Conservation (phyloP, 805 yeast genomes). For the Jamesozyma piceae region DNA sequence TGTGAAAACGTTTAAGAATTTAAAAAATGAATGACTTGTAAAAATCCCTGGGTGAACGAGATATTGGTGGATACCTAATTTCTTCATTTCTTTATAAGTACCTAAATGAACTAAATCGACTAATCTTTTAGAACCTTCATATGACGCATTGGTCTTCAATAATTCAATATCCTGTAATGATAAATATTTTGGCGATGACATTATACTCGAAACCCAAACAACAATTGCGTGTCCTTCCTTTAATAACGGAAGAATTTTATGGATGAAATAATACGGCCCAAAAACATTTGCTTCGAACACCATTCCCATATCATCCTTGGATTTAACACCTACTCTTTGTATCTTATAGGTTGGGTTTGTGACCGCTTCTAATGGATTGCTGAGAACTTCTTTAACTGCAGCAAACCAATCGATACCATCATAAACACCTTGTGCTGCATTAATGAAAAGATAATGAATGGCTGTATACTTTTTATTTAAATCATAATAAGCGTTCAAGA, state of each 20-base stretch:
- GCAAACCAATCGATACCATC: slow-evolving; percentile 79
- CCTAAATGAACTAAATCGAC: slow-evolving; percentile 77
- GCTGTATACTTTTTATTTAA: slow-evolving; percentile 51
- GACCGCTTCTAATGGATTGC: slow-evolving; percentile 69
- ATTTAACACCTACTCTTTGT: slow-evolving; percentile 67
- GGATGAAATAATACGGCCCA: slow-evolving; percentile 82
- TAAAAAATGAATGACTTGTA: slow-evolving; percentile 69
- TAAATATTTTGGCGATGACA: slow-evolving; percentile 67
- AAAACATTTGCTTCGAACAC: slow-evolving; percentile 95
- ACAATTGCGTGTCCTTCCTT: slow-evolving; percentile 49
- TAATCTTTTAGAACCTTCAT: slow-evolving; percentile 85
- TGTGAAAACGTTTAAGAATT: slow-evolving; percentile 67
- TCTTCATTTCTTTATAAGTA: slow-evolving; percentile 43
- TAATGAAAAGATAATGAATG: slow-evolving; percentile 72
- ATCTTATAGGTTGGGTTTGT: slow-evolving; percentile 81
- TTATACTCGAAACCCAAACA: slow-evolving; percentile 79
- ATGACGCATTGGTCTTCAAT: slow-evolving; percentile 52
- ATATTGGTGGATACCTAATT: slow-evolving; percentile 57
- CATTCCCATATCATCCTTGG: slow-evolving; percentile 72
- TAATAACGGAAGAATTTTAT: slow-evolving; percentile 51
- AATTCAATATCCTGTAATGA: slow-evolving; percentile 71
- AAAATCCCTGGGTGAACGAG: slow-evolving; percentile 92
- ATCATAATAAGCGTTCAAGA: slow-evolving; percentile 65
- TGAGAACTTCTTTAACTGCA: slow-evolving; percentile 58
- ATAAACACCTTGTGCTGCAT: slow-evolving; percentile 85